phyloP scores from a whole-genome alignment of 352 stramenopile species.

The Vaucheria bursata region DNA sequence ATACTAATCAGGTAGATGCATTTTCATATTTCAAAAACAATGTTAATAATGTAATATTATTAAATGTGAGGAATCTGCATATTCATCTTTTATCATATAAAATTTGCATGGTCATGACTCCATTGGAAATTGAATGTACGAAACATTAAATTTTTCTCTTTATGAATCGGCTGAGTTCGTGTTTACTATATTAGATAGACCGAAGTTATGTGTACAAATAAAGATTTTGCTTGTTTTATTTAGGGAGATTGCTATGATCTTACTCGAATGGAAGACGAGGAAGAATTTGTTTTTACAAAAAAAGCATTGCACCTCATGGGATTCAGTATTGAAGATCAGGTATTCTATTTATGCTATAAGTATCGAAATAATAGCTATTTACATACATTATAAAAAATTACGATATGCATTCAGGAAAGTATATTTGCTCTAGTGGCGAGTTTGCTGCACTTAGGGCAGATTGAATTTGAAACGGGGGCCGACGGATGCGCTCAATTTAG shows the following conservation, averaged over 20 bases:
- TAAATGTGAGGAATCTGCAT: no score
- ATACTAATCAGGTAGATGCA: slow-evolving; percentile 19
- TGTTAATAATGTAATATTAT: no score
- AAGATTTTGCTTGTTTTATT: background rate
- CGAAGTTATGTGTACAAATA: background rate
- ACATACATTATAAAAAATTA: no score
- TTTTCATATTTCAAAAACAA: no score
- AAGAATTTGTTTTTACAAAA: slow-evolving; percentile 38
- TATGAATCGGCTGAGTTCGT: no score
- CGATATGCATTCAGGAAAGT: slow-evolving; percentile 14
- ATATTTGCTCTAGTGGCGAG: slow-evolving; percentile 90
- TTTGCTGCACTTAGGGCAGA: slow-evolving; percentile 82
- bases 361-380: background rate
- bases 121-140: no score
- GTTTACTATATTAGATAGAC: no score
- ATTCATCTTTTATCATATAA: no score
- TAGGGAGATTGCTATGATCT: slow-evolving; percentile 43
- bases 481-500: slow-evolving; percentile 11
- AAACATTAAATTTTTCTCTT: no score
- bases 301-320: slow-evolving; percentile 22
- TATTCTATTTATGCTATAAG: background rate
- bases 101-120: no score
- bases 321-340: background rate
- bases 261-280: slow-evolving; percentile 29
- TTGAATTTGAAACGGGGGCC: slow-evolving; percentile 66